phyloP scores from a whole-genome alignment of 1,284 basidiomycete genomes.

The Coriolopsis trogii region DNA sequence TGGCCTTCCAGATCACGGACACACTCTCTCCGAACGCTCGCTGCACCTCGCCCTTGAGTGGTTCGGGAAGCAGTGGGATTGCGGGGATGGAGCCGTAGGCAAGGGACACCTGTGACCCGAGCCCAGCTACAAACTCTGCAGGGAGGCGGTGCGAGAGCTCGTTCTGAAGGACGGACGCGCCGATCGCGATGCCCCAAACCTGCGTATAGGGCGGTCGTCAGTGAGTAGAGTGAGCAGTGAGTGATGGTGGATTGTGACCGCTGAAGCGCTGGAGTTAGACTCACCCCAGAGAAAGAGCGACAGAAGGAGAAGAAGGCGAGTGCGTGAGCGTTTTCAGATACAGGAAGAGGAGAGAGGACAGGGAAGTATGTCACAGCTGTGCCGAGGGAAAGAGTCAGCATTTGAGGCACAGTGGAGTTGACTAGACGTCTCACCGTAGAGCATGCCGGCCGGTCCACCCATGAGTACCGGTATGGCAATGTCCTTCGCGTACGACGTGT shows the following conservation, averaged over 20 bases:
- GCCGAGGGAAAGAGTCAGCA: too few species aligned
- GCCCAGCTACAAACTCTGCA: constrained; percentile 6
- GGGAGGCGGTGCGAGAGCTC: constrained; percentile 16
- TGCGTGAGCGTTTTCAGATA: constrained; percentile 31
- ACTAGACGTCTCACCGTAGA: too few species aligned
- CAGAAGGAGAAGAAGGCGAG: constrained; percentile 38
- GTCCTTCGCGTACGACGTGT: not conserved
- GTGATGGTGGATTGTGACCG: not conserved
- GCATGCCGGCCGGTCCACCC: not conserved
- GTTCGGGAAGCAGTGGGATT: constrained; percentile 4
- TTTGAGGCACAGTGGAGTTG: not conserved
- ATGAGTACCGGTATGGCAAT: not conserved
- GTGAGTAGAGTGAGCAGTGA: not conserved
- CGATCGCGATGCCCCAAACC: constrained; percentile 24
- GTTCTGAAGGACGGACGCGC: constrained; percentile 24
- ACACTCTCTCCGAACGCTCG: constrained; percentile 18
- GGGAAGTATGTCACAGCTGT: constrained; percentile 30
- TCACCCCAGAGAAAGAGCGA: constrained; percentile 32
- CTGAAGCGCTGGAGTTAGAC: not conserved
- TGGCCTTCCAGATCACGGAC: constrained; percentile 16
- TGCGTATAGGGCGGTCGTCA: too few species aligned
- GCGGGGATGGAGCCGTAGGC: constrained; percentile 22
- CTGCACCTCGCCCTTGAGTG: constrained; percentile 16
- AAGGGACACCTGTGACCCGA: constrained; percentile 15
- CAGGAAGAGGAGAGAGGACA: constrained; percentile 38